Evolutionary conservation across 768 basidiomycete species (phyloP).

Genomic region (Lentinula sp.): DNA sequence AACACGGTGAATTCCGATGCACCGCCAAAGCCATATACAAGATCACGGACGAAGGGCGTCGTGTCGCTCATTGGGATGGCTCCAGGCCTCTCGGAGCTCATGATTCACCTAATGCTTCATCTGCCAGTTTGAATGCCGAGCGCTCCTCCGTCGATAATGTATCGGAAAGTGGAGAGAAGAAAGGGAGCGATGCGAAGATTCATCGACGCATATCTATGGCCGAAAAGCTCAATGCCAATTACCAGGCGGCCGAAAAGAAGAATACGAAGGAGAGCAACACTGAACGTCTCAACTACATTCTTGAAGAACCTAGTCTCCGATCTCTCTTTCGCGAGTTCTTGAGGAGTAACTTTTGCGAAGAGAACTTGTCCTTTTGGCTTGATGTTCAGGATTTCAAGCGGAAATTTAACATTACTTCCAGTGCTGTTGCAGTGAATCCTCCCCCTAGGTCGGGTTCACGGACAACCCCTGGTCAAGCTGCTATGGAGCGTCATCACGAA

Average conservation of each 20-base stretch:
- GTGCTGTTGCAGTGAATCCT: slow-evolving; percentile 57
- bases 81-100: slow-evolving; percentile 29
- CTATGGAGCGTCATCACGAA: slow-evolving; percentile 98
- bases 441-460: slow-evolving; percentile 28
- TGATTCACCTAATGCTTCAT: slow-evolving; percentile 62
- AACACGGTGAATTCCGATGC: slow-evolving; percentile 94
- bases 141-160: slow-evolving; percentile 56
- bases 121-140: slow-evolving; percentile 49
- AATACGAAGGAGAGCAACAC: slow-evolving; percentile 82
- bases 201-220: slow-evolving; percentile 76
- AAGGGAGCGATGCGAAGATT: slow-evolving; percentile 53
- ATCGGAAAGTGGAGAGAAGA: slow-evolving; percentile 22
- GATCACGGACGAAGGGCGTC: slow-evolving; percentile 87
- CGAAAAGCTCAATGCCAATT: slow-evolving; percentile 58
- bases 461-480: slow-evolving; percentile 67
- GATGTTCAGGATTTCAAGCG: slow-evolving; percentile 97
- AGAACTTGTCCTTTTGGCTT: slow-evolving; percentile 96
- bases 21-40: slow-evolving; percentile 94
- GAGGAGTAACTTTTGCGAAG: slow-evolving; percentile 93
- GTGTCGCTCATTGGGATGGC: slow-evolving; percentile 80
- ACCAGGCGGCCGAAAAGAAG: slow-evolving; percentile 50
- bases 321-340: slow-evolving; percentile 93
- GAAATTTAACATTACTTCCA: slow-evolving; percentile 93
- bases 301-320: slow-evolving; percentile 87
- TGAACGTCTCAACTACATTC: slow-evolving; percentile 83